Base-by-base conservation (phyloP, 73 alveolate genomes). In the Blepharisma japonicum region DNA sequence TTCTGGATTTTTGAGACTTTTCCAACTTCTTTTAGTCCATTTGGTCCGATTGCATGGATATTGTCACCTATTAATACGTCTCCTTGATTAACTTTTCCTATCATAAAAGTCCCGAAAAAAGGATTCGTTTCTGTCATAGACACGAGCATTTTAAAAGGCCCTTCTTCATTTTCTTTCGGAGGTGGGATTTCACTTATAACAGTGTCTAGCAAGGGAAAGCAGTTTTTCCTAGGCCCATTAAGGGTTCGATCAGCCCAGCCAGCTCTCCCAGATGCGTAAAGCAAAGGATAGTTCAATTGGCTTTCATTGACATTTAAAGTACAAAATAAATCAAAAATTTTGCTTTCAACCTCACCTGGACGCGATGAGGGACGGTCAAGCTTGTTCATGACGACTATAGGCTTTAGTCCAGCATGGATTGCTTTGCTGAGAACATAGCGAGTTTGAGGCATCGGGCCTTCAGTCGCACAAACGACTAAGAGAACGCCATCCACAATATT, bases 401-500 rank as follows among this genome's bases (percentile, higher is more conserved):
- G 98, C 81, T 83, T 83, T n/a, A 86, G 83, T 8, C 78, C 77
- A 25, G 82, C 81, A 46, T 81, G 50, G 18, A 92, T 77, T 7
- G 98, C 98, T 80, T 92, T 92, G 83, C 89, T 54, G n/a, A 92
- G 87, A 7, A 92, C 98, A 72, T 61, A 61, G 11, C 74, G 38
- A 18, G 99, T 95, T 80, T 89, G 86, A 25, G 96, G 96, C 88
- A 90, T 86, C 8, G 94, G 86, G 51, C 98, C 97, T 67, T 95
- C 99, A 66, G 91, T 87, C 6, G 98, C 98, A 21, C 98, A 92
- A 6, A 93, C 95, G 25, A 95, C 98, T 68, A 95, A 74, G 61
- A 95, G 88, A 21, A 94, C 91, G 53, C 92, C 79, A 78, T 95
- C 99, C 0, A 98, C 94, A 18, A 91, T 90, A 49, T 91, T 87